phyloP scores from a whole-genome alignment of 1,139 yeast species.

The Suhomyces atakaporum region DNA sequence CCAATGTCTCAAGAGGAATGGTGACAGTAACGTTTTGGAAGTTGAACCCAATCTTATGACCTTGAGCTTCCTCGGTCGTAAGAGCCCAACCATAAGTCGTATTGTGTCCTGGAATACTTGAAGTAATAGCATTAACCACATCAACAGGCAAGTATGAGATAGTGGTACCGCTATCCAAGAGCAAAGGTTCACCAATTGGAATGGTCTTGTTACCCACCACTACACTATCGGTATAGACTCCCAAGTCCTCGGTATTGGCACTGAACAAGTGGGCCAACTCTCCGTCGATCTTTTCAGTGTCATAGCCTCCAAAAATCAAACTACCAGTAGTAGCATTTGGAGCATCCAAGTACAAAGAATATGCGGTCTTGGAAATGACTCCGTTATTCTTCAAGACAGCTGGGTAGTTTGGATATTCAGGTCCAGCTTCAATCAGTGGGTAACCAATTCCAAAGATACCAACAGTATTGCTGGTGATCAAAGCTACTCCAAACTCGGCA shows the following conservation, averaged over 20 bases:
- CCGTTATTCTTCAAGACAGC: conserved; percentile 21
- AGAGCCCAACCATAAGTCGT: conserved; percentile 2
- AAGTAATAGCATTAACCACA: conserved; percentile 16
- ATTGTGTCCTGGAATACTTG: conserved; percentile 2
- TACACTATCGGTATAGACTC: conserved; percentile 22
- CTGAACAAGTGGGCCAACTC: conserved; percentile 19
- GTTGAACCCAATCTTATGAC: conserved; percentile 31
- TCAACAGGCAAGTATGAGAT: conserved; percentile 50
- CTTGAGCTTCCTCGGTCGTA: conserved; percentile 2
- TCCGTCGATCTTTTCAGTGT: conserved; percentile 29
- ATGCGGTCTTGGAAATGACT: conserved; percentile 20
- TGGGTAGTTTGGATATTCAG: conserved; percentile 20
- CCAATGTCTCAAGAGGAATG: conserved; percentile 46
- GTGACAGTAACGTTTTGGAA: conserved; percentile 53
- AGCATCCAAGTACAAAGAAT: conserved; percentile 24
- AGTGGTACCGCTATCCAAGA: conserved; percentile 72
- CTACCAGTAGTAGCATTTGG: conserved; percentile 20
- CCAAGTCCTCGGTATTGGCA: background rate
- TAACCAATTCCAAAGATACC: conserved; percentile 25
- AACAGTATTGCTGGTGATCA: conserved; percentile 9
- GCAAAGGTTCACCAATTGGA: conserved; percentile 20
- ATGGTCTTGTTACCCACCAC: background rate
- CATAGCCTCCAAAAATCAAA: conserved; percentile 35
- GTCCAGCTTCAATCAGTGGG: background rate
- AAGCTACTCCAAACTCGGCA: conserved; percentile 21